Percentiles rank a stretch among this genome's conserved stretches.
Evolutionary conservation across 1,139 yeast genomes (phyloP).

Genomic region (Taiozyma onychis): DNA sequence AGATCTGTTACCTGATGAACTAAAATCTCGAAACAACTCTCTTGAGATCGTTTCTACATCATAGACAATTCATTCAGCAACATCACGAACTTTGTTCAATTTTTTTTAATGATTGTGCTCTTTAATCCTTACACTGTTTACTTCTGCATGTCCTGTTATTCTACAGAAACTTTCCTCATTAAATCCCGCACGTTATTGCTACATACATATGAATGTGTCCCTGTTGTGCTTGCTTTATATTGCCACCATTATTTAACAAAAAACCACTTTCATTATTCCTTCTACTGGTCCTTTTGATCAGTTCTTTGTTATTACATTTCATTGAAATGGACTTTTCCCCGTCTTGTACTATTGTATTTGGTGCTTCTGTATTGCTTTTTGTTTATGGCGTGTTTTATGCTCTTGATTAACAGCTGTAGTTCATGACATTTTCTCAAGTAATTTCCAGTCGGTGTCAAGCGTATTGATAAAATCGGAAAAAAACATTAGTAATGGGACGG

Average conservation of each 20-base stretch:
- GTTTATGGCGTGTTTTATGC: not conserved
- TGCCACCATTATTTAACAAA: not conserved
- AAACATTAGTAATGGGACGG: too few relatives aligned
- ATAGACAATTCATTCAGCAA: not conserved
- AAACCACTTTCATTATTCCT: not conserved
- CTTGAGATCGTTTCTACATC: not conserved
- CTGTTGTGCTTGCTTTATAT: not conserved
- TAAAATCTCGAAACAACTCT: not conserved
- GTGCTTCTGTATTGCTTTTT: not conserved
- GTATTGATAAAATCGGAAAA: too few relatives aligned
- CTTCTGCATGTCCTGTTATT: not conserved
- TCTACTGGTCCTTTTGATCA: not conserved
- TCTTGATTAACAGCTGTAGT: not conserved
- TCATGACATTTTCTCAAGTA: not conserved
- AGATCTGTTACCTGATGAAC: not conserved
- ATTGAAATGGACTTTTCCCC: constrained; percentile 39
- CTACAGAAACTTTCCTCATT: not conserved
- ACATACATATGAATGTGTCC: not conserved
- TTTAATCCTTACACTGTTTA: not conserved
- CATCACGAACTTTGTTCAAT: not conserved
- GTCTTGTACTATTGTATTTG: not conserved
- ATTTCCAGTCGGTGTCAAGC: too few relatives aligned
- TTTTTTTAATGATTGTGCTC: not conserved
- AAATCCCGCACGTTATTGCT: not conserved
- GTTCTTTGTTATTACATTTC: constrained; percentile 20